Percentiles rank a stretch among this genome's conserved stretches.
Conservation (phyloP, 164 flowering plant species). For the Houttuynia cordata region DNA sequence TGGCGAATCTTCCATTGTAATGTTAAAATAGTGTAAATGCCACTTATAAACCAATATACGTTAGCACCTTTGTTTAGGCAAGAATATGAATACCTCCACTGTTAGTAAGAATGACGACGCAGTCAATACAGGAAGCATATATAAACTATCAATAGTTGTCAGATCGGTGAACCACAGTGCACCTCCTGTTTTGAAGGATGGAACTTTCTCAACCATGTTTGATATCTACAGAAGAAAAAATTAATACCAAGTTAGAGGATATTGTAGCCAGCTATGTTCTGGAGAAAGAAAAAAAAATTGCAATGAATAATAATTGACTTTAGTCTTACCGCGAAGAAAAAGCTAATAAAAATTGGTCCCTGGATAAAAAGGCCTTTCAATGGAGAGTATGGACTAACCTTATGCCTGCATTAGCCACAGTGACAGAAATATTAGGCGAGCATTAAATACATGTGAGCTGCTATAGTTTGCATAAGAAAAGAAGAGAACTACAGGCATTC, state of each 20-base stretch:
- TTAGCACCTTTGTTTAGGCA: background rate
- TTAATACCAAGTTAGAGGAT: background rate
- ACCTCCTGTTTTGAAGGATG: slow-evolving; percentile 80
- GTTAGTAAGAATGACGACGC: slow-evolving; percentile 56
- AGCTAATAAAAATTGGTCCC: slow-evolving; percentile 78
- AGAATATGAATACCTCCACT: slow-evolving; percentile 53
- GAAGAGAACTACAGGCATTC: background rate
- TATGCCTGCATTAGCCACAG: slow-evolving; percentile 38
- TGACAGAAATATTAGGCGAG: background rate
- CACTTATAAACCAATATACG: background rate
- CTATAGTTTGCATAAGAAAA: background rate
- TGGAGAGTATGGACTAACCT: slow-evolving; percentile 70
- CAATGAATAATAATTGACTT: background rate
- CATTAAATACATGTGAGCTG: background rate
- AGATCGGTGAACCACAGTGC: slow-evolving; percentile 80
- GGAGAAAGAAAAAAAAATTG: background rate
- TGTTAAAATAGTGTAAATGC: too few relatives aligned
- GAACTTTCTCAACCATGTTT: slow-evolving; percentile 84
- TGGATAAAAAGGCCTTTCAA: slow-evolving; percentile 70
- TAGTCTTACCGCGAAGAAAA: slow-evolving; percentile 71
- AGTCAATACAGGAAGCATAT: slow-evolving; percentile 62
- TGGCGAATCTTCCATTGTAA: too few relatives aligned
- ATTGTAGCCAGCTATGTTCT: background rate
- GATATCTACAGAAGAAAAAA: slow-evolving; percentile 32
- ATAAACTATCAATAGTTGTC: slow-evolving; percentile 64